These are phyloP conservation scores for Capsicum baccatum DNA, from an alignment of 257 asterid genomes.

Conservation along the genomic window DNA sequence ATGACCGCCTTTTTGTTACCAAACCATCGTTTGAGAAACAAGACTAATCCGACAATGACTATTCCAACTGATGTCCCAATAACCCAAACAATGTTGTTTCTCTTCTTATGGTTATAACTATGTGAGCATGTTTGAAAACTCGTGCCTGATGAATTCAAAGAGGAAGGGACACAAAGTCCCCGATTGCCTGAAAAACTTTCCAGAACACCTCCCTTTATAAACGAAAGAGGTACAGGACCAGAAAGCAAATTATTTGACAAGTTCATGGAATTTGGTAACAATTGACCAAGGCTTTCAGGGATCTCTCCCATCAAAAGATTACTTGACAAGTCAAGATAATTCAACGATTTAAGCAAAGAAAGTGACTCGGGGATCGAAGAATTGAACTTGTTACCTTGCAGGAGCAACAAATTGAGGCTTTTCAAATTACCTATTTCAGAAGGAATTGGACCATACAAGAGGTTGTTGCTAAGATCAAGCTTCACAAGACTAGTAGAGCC, in stretches of 20 bases:
- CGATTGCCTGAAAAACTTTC: slow-evolving; percentile 81
- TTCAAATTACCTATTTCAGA: slow-evolving; percentile 62
- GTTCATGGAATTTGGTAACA: slow-evolving; percentile 79
- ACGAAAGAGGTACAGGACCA: slow-evolving; percentile 73
- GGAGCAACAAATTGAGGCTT: slow-evolving; percentile 62
- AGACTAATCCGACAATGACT: slow-evolving; percentile 52
- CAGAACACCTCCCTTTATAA: slow-evolving; percentile 64
- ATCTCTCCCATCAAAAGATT: slow-evolving; percentile 63
- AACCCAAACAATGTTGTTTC: slow-evolving; percentile 53
- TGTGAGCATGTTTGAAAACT: slow-evolving; percentile 52
- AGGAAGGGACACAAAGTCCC: slow-evolving; percentile 57
- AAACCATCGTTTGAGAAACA: slow-evolving; percentile 63
- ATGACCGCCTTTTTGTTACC: slow-evolving; percentile 41
- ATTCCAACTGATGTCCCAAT: slow-evolving; percentile 53
- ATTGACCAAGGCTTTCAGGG: slow-evolving; percentile 55
- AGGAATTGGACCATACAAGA: slow-evolving; percentile 76
- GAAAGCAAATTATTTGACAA: slow-evolving; percentile 77
- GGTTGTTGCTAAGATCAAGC: slow-evolving; percentile 75
- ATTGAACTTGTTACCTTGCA: slow-evolving; percentile 66
- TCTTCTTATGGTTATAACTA: slow-evolving; percentile 42
- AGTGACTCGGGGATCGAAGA: slow-evolving; percentile 79
- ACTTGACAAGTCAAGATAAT: slow-evolving; percentile 78
- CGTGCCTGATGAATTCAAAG: slow-evolving; percentile 35
- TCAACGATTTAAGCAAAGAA: slow-evolving; percentile 59
- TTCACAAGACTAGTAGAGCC: slow-evolving; percentile 65